A percentile compares a stretch with the other conserved stretches of the same genome.
Evolutionary conservation across 352 stramenopile genomes (phyloP).

Genomic region (Phytophthora vignae): DNA sequence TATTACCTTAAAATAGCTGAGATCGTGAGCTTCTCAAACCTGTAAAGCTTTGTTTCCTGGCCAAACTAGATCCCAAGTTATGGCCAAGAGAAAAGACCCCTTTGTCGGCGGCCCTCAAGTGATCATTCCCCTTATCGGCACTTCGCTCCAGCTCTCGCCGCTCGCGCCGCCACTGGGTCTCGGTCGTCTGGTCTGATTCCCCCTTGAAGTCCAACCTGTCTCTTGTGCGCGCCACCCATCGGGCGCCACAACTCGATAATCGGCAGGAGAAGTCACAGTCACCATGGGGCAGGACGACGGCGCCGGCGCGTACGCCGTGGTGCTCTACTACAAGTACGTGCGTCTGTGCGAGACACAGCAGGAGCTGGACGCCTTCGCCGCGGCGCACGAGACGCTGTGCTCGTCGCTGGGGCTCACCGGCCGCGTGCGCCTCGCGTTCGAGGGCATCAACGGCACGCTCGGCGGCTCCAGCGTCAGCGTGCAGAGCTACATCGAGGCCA

Average conservation of each 20-base stretch:
- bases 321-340: slow-evolving; percentile 91
- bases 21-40: too few species aligned
- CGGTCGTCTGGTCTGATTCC: slow-evolving; percentile 24
- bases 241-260: slow-evolving; percentile 5
- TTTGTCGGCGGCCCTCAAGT: too few species aligned
- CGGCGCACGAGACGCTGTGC: slow-evolving; percentile 60
- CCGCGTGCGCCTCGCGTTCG: slow-evolving; percentile 78
- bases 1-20: too few species aligned
- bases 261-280: neutral
- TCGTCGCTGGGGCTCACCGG: slow-evolving; percentile 62
- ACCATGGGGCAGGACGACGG: slow-evolving; percentile 24
- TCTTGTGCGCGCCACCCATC: slow-evolving; percentile 13
- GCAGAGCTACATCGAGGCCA: slow-evolving; percentile 69
- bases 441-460: slow-evolving; percentile 91
- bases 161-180: slow-evolving; percentile 37
- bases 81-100: too few species aligned
- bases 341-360: slow-evolving; percentile 52
- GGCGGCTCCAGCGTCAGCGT: slow-evolving; percentile 52
- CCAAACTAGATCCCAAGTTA: too few species aligned
- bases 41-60: too few species aligned
- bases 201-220: slow-evolving; percentile 1
- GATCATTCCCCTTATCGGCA: too few species aligned
- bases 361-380: slow-evolving; percentile 48
- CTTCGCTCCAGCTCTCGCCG: slow-evolving; percentile 35
- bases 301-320: slow-evolving; percentile 51